Evolutionary conservation across 371 early-diverging fungal genomes (phyloP).

Genomic region (Rhizomucor miehei): DNA sequence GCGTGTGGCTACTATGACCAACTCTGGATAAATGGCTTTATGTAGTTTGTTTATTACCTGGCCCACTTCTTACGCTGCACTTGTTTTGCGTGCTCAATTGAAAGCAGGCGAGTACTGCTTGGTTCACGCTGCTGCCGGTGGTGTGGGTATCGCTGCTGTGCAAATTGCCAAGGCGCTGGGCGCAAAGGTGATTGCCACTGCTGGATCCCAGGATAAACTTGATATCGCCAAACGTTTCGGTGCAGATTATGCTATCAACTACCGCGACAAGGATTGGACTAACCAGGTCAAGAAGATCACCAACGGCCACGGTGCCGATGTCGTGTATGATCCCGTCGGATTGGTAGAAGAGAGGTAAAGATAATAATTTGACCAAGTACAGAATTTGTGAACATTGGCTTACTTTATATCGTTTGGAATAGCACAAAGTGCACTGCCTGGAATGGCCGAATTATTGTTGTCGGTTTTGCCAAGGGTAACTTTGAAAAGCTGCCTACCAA

Average conservation of each 20-base stretch:
- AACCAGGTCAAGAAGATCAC: conserved; percentile 73
- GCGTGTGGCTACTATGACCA: too few relatives aligned
- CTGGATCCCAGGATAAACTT: conserved; percentile 73
- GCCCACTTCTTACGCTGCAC: conserved; percentile 79
- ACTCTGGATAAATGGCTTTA: too few relatives aligned
- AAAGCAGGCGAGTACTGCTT: conserved; percentile 65
- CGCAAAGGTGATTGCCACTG: conserved; percentile 85
- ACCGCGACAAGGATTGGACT: conserved; percentile 76
- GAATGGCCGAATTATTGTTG: conserved; percentile 81
- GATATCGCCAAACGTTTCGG: conserved; percentile 66
- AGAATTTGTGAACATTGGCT: not conserved
- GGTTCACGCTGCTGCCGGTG: conserved; percentile 84
- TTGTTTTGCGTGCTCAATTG: conserved; percentile 69
- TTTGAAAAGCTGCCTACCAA: conserved; percentile 84
- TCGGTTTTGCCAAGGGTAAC: conserved; percentile 84
- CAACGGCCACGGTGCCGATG: conserved; percentile 67
- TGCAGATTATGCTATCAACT: conserved; percentile 80
- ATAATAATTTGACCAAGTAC: not conserved
- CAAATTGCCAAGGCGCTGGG: conserved; percentile 74
- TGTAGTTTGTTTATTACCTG: conserved; percentile 71
- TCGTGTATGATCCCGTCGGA: conserved; percentile 81
- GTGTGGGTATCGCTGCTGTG: conserved; percentile 68
- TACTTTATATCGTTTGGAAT: conserved; percentile 1
- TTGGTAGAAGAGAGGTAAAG: conserved; percentile 60
- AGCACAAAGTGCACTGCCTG: conserved; percentile 78